These are phyloP conservation scores for Boletellus sp. DNA, from an alignment of 768 basidiomycete genomes.

Conservation along the genomic window DNA sequence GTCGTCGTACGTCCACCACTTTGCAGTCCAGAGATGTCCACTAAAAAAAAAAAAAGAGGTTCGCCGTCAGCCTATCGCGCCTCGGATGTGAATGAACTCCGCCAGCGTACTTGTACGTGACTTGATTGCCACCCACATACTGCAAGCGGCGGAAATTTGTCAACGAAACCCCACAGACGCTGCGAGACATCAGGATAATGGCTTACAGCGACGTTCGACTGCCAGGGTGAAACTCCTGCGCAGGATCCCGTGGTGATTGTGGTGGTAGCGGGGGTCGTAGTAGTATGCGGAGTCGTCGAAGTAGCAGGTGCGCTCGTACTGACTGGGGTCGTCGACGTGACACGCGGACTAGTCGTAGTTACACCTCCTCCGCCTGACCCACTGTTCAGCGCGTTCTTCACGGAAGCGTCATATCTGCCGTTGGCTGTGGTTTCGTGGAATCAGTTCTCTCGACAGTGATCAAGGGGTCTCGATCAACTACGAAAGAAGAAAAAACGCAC, in stretches of 20 bases:
- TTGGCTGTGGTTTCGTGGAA: conserved; percentile 38
- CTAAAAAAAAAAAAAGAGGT: conserved; percentile 21
- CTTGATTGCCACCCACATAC: conserved; percentile 46
- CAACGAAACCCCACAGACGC: not conserved
- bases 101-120: conserved; percentile 40
- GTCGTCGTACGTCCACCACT: conserved; percentile 47
- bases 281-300: conserved; percentile 3
- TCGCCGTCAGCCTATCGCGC: no score
- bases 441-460: not conserved
- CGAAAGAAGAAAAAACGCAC: conserved; percentile 22
- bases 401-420: conserved; percentile 52
- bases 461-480: not conserved
- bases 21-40: conserved; percentile 48
- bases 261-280: conserved; percentile 5
- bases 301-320: conserved; percentile 8
- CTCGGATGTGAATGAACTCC: no score
- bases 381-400: conserved; percentile 53
- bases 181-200: not conserved
- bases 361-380: conserved; percentile 31
- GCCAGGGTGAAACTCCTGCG: conserved; percentile 43
- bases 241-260: conserved; percentile 32
- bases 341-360: not conserved
- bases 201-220: conserved; percentile 36
- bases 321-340: conserved; percentile 21
- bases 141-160: conserved; percentile 9